Evolutionary conservation across 345 rosid species (phyloP), one percentile per base, ranked within the genome.

Genomic region (Excoecaria agallocha): DNA sequence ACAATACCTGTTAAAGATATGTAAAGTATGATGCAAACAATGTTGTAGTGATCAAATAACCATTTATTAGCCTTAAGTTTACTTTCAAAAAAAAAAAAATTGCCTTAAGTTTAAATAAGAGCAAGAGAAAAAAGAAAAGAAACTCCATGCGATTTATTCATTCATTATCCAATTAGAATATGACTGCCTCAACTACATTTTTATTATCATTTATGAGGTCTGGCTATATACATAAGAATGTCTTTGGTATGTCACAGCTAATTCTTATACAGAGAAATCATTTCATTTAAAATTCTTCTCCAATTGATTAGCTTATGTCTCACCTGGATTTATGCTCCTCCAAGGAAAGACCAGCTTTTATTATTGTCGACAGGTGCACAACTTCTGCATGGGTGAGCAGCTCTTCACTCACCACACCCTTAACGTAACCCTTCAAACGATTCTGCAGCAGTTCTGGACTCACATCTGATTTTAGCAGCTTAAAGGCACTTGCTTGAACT

Each of bases 251-350:
- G 7, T 12, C 24, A 11, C 3, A 58, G 56, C 30, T 71, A 11
- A 4, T 55, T 39, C n/a, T 56, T 20, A 24, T 52, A 46, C 20
- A 56, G 35, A 48, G 25, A 30, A 48, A 72, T 46, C n/a, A 30
- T 25, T 60, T 4, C 38, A 48, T n/a, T 72, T 12, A 4, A 20
- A 66, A 13, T 19, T 46, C 4, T 12, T 50, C n/a, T 19, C 56
- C 25, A 37, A 11, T 3, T 45, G 35, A 45, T 41, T 16, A 54
- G 12, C 45, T 10, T 12, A 35, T 3, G 46, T 64, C 72, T 81
- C 79, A 94, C 99, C 96, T 92, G 69, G 83, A 87, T 82, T 84
- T 91, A 66, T 83, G 93, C 30, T 90, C 91, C 82, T 95, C 98
- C 52, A 92, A 82, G 76, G 87, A 82, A 69, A 95, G 89, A 45